phyloP scores from a whole-genome alignment of 83 land plant species.

The Larix sibirica region DNA sequence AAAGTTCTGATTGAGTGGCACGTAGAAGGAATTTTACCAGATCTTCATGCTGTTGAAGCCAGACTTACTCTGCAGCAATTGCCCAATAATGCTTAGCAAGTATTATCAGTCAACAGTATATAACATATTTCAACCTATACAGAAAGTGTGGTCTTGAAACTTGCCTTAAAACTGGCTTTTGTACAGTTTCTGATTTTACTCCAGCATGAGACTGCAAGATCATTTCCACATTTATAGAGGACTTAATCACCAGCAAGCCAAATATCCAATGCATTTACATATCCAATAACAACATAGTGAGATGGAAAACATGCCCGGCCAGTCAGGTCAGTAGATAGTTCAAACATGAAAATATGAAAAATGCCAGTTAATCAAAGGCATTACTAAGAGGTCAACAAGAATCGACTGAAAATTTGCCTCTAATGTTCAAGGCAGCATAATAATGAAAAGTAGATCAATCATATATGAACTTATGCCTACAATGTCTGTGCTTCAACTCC shows the following conservation, averaged over 20 bases:
- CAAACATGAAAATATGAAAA: background rate
- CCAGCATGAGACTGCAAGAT: constrained; percentile 22
- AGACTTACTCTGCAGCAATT: constrained; percentile 16
- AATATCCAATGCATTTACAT: background rate
- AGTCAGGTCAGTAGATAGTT: background rate
- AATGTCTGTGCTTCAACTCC: background rate
- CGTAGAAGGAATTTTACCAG: background rate
- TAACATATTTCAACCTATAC: background rate
- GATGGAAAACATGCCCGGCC: background rate
- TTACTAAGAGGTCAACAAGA: background rate
- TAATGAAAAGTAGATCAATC: background rate
- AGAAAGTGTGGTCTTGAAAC: constrained; percentile 16
- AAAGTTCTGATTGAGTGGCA: background rate
- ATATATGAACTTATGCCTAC: background rate
- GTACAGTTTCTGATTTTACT: constrained; percentile 32
- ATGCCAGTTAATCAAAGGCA: background rate
- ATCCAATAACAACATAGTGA: background rate
- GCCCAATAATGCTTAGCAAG: background rate
- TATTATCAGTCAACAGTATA: background rate
- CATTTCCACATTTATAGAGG: constrained; percentile 26
- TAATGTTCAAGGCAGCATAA: background rate
- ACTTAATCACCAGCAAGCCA: constrained; percentile 23
- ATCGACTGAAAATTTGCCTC: background rate
- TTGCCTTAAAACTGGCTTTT: constrained; percentile 45
- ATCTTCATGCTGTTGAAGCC: constrained; percentile 12